Percentiles rank a stretch among this genome's conserved stretches.
These are phyloP conservation scores for Coleophoma crateriformis DNA, from an alignment of 2,329 filamentous ascomycete species.

Conservation along the genomic window DNA sequence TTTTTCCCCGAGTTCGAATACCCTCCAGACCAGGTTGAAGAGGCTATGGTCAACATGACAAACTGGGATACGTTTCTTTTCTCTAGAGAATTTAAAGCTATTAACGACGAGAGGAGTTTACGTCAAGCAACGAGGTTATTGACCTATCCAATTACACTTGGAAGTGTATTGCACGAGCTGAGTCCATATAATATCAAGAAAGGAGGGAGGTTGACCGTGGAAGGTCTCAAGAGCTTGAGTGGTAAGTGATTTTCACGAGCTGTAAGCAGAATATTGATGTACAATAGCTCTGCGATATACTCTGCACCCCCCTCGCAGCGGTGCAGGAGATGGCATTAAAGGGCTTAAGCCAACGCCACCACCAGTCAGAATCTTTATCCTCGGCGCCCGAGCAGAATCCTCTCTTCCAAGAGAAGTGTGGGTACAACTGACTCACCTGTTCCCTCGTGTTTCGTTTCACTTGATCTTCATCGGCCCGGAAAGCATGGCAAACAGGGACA, in stretches of 20 bases:
- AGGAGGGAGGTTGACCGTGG: constrained; percentile 71
- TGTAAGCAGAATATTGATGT: constrained; percentile 8
- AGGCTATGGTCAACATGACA: constrained; percentile 91
- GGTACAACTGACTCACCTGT: constrained; percentile 90
- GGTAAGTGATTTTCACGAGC: constrained; percentile 49
- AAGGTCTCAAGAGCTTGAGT: constrained; percentile 90
- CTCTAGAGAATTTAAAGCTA: constrained; percentile 82
- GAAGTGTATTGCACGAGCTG: constrained; percentile 86
- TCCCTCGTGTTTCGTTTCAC: constrained; percentile 87
- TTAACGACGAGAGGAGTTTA: constrained; percentile 87
- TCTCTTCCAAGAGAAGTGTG: constrained; percentile 90
- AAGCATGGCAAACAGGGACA: constrained; percentile 89
- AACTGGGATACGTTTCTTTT: constrained; percentile 99
- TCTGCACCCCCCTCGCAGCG: constrained; percentile 78
- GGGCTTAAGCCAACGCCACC: constrained; percentile 80
- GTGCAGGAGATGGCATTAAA: constrained; percentile 68
- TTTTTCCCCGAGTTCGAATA: constrained; percentile 94
- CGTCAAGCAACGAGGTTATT: constrained; percentile 87
- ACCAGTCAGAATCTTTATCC: constrained; percentile 84
- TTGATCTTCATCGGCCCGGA: constrained; percentile 94
- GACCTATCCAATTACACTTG: constrained; percentile 90
- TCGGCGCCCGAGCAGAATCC: constrained; percentile 95
- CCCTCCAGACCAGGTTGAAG: constrained; percentile 83
- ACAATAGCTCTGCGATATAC: constrained; percentile 79
- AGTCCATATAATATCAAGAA: constrained; percentile 83